A percentile compares a stretch with the other conserved stretches of the same genome.
Conservation (phyloP, 306 rosid species). For the Rosa rugosa region DNA sequence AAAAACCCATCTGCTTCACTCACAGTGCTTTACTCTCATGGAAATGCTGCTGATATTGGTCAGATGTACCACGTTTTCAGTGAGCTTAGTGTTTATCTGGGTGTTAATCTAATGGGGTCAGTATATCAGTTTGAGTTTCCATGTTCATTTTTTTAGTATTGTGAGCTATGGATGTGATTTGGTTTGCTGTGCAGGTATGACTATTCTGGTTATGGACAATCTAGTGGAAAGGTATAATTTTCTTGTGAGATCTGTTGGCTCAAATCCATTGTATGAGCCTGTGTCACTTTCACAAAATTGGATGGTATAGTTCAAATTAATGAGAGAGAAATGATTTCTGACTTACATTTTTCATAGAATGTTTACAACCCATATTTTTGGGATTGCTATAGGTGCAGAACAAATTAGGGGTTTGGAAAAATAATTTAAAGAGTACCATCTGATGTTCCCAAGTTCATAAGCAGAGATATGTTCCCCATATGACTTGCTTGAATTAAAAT, state of each 20-base stretch:
- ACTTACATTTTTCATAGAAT: not conserved
- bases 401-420: not conserved
- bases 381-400: not conserved
- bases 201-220: conserved; percentile 81
- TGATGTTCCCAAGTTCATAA: conserved; percentile 7
- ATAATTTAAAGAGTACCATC: not conserved
- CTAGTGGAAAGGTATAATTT: conserved; percentile 65
- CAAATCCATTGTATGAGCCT: not conserved
- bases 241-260: not conserved
- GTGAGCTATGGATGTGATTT: not conserved
- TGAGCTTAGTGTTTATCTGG: conserved; percentile 62
- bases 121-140: conserved; percentile 7
- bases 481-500: not conserved
- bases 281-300: not conserved
- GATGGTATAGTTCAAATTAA: not conserved
- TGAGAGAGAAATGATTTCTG: not conserved
- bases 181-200: conserved; percentile 52
- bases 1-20: conserved; percentile 57
- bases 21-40: conserved; percentile 67
- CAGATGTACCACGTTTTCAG: conserved; percentile 61
- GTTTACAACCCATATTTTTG: not conserved
- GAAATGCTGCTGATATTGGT: conserved; percentile 79
- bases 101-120: conserved; percentile 72
- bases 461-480: not conserved
- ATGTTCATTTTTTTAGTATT: not conserved